Evolutionary conservation across 1,139 yeast species (phyloP).

Genomic region (Sugiyamaella pinicola): DNA sequence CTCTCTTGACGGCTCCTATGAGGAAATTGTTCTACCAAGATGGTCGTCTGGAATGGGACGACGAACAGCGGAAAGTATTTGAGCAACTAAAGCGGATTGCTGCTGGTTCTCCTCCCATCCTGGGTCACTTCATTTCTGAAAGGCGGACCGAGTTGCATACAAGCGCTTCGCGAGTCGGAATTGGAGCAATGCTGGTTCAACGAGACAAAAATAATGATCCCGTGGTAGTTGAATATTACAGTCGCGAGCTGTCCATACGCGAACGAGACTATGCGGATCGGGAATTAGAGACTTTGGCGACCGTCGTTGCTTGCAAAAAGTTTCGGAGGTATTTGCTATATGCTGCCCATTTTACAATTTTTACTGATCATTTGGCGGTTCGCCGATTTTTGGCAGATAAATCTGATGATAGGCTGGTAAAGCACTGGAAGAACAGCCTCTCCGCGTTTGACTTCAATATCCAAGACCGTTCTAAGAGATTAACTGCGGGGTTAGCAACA

Average conservation of each 20-base stretch:
- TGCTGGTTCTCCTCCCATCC: neutral
- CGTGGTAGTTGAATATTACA: neutral
- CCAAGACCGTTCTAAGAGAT: neutral
- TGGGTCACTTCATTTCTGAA: neutral
- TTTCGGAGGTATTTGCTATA: neutral
- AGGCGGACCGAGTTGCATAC: neutral
- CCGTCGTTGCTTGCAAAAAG: neutral
- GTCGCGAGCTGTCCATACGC: neutral
- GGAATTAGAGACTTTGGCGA: neutral
- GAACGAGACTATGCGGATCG: neutral
- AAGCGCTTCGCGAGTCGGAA: neutral
- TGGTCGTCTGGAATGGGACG: too few relatives aligned
- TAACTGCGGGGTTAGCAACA: neutral
- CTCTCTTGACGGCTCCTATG: too few relatives aligned
- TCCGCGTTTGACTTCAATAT: neutral
- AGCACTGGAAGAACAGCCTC: neutral
- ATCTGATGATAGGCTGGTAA: neutral
- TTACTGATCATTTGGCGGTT: neutral
- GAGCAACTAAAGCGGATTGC: too few relatives aligned
- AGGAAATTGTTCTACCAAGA: too few relatives aligned
- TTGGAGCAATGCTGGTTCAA: neutral
- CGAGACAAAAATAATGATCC: neutral
- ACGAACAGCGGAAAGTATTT: too few relatives aligned
- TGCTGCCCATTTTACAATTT: neutral
- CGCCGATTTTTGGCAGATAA: neutral